Conservation (phyloP, 192 early-diverging fungal species). For the Backusella luteola region DNA sequence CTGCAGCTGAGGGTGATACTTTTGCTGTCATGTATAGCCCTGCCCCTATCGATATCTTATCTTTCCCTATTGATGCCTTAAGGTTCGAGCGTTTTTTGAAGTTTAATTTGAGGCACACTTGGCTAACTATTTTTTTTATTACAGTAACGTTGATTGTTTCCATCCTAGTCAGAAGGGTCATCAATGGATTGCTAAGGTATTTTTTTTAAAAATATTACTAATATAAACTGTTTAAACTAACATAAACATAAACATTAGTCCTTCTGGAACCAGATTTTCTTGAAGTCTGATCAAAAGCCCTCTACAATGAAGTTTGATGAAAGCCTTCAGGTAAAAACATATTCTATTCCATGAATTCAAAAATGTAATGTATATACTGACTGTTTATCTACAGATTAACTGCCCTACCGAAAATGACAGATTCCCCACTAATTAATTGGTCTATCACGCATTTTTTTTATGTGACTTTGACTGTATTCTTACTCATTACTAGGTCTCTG, state of each 20-base stretch:
- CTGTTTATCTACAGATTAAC: not conserved
- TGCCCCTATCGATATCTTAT: not conserved
- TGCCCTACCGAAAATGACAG: constrained; percentile 1
- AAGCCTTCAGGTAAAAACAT: constrained; percentile 8
- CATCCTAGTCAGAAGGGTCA: constrained; percentile 20
- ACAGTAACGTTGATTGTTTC: constrained; percentile 23
- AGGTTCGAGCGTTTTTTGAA: not conserved
- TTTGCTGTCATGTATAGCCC: constrained; percentile 19
- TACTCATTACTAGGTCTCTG: not conserved
- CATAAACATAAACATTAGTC: not conserved
- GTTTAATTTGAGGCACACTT: not conserved
- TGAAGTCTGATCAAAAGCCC: constrained; percentile 6
- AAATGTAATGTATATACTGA: not conserved
- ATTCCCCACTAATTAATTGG: not conserved
- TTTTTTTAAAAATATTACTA: not conserved
- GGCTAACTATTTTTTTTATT: not conserved
- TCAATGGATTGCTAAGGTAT: constrained; percentile 21
- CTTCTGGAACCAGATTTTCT: constrained; percentile 27
- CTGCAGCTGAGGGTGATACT: not conserved
- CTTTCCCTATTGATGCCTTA: constrained; percentile 14
- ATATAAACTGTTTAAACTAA: not conserved
- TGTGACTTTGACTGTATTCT: not conserved
- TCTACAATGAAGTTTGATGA: not conserved
- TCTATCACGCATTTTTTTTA: not conserved
- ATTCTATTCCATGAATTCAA: not conserved